phyloP scores from a whole-genome alignment of 495 filamentous ascomycete genomes.

The Annulohypoxylon nitens region DNA sequence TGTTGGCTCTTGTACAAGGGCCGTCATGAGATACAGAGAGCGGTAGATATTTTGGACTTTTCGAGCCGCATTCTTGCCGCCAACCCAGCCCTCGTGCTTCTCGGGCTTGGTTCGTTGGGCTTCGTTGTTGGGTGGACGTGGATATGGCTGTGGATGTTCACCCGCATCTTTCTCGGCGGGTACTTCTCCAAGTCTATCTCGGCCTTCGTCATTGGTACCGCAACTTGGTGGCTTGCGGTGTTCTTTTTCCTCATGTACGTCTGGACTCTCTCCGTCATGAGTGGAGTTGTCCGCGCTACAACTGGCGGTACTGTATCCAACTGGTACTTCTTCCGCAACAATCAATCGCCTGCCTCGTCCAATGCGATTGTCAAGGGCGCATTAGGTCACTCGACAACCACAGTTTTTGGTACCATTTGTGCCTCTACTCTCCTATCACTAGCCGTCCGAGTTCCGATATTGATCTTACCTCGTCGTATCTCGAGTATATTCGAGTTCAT shows the following conservation, averaged over 20 bases:
- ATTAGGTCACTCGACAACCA: slow-evolving; percentile 79
- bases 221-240: slow-evolving; percentile 90
- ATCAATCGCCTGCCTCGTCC: slow-evolving; percentile 79
- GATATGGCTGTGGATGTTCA: slow-evolving; percentile 98
- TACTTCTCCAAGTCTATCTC: slow-evolving; percentile 72
- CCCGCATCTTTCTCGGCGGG: slow-evolving; percentile 89
- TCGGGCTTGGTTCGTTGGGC: slow-evolving; percentile 83
- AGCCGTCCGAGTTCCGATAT: slow-evolving; percentile 84
- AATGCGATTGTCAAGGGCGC: slow-evolving; percentile 85
- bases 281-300: slow-evolving; percentile 87
- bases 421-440: slow-evolving; percentile 84
- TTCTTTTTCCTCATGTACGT: slow-evolving; percentile 95
- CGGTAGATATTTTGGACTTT: slow-evolving; percentile 90
- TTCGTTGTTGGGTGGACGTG: slow-evolving; percentile 89
- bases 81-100: slow-evolving; percentile 83
- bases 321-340: slow-evolving; percentile 98
- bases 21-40: slow-evolving; percentile 81
- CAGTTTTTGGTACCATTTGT: slow-evolving; percentile 93
- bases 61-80: slow-evolving; percentile 86
- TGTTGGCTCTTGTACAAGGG: slow-evolving; percentile 81
- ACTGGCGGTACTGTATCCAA: slow-evolving; percentile 96
- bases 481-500: slow-evolving; percentile 51
- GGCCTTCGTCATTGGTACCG: slow-evolving; percentile 81
- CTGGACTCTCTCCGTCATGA: slow-evolving; percentile 89
- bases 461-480: slow-evolving; percentile 82